These are phyloP conservation scores for Podila minutissima DNA, from an alignment of 192 early-diverging fungal species.

Conservation along the genomic window DNA sequence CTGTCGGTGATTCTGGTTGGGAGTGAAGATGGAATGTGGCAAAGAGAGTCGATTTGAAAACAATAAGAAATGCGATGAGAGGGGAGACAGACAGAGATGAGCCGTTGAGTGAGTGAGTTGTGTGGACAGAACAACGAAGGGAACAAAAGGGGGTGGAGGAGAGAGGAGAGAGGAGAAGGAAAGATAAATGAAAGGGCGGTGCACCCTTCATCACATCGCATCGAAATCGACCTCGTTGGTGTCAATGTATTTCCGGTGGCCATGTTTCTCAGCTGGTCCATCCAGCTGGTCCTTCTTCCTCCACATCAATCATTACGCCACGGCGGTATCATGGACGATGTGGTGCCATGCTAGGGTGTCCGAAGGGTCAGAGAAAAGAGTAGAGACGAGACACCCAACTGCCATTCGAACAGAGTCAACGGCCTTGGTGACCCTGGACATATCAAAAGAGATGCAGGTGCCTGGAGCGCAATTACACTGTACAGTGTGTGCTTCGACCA, in stretches of 20 bases:
- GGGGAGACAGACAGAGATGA: not conserved
- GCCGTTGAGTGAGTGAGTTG: not conserved
- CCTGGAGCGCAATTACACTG: too few relatives aligned
- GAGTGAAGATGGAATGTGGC: conserved; percentile 10
- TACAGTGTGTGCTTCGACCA: too few relatives aligned
- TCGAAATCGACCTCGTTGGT: too few relatives aligned
- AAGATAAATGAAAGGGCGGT: not conserved
- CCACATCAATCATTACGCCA: not conserved
- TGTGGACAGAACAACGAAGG: conserved; percentile 4
- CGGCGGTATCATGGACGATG: too few relatives aligned
- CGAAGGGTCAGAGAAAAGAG: too few relatives aligned
- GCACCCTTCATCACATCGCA: not conserved
- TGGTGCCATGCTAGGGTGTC: too few relatives aligned
- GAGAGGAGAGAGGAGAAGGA: not conserved
- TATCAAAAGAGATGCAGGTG: too few relatives aligned
- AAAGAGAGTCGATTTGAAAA: conserved; percentile 20
- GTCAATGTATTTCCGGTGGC: too few relatives aligned
- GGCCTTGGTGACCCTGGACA: too few relatives aligned
- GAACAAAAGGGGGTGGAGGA: not conserved
- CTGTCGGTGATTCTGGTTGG: not conserved
- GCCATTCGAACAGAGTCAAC: too few relatives aligned
- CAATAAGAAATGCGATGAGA: not conserved
- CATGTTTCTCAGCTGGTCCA: not conserved
- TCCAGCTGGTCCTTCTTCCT: not conserved
- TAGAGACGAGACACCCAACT: too few relatives aligned